Base-by-base conservation (phyloP, 2,329 filamentous ascomycete genomes). In the Sordariomycetes sp. region DNA sequence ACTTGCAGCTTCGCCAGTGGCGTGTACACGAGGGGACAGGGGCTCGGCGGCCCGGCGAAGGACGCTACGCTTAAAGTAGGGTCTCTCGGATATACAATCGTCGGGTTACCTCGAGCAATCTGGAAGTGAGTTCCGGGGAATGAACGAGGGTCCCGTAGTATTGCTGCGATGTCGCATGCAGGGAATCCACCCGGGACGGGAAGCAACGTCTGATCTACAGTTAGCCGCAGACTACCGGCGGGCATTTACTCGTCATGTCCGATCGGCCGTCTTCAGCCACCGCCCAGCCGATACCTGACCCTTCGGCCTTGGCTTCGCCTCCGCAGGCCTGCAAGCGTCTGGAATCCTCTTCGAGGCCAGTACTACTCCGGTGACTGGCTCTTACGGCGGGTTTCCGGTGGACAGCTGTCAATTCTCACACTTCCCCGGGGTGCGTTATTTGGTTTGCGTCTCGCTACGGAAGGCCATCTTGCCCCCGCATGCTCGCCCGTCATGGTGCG, bases 371-470 rank as follows among this genome's bases (percentile, higher is more conserved):
- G n/a, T n/a, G 39, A 45, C n/a, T 45, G 39, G 52, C 20, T 34
- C 15, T 35, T 35, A 53, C 24, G 32, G 32, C 13, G 34, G 34
- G 36, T 36, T 17, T 54, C 36, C 34, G n/a, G 52, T 10, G 52
- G 17, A 54, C 24, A 36, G 52, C 52, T 54, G 52, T 54, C 52
- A 54, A 25, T 39, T 54, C 34, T 54, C 52, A 54, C 34, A 54
- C 36, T 54, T 10, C 34, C n/a, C 52, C 39, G n/a, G 52, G 32
- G 22, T 39, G 20, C 34, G 13, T 24, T 17, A 42, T 34, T 7
- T 39, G n/a, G 22, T 36, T 24, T 54, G 20, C 34, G 34, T 54
- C 22, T 50, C n/a, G 22, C 45, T 7, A 50, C 45, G 20, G 45
- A 20, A 50, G n/a, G 17, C 34, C 32, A 39, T 39, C 3, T 39